Evolutionary conservation across 2,329 filamentous ascomycete species (phyloP), one percentile per base, ranked within the genome.

Genomic region (Alternaria sp.): DNA sequence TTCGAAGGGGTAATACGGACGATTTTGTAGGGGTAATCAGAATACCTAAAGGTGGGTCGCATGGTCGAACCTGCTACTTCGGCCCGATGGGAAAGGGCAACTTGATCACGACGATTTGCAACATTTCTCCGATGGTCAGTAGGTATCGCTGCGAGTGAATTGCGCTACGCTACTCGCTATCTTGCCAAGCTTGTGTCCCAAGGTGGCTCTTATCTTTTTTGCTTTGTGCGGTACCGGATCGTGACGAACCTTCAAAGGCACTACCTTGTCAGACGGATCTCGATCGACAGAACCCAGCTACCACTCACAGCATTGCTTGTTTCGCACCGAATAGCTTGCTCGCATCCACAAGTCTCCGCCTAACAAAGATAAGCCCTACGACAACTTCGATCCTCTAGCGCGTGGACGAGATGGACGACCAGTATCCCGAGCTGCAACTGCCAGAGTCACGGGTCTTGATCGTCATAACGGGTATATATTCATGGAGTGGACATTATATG

Each of bases 401-500:
- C 23, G 37, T 58, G 28, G 33, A 57, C 47, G 56, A 70, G n/a
- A 76, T 76, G 74, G 70, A 73, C 62, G 71, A 73, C 37, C 45
- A 63, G 10, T 72, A 68, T 43, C 58, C 71, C 21, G 78, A 80
- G 63, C 56, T 79, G 8, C 75, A 78, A 63, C 69, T 77, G 33
- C 91, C 90, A 11, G 93, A 96, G 79, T 93, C 92, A 23, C 87
- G 92, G 62, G 92, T 97, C 12, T 85, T 97, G 68, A 91, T 97
- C 74, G 92, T 97, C 80, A 95, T 96, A 84, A 97, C 94, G 12
- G 94, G 92, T 77, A 82, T 78, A 58, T 82, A 33, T 12, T 5
- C 20, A 33, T 15, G 11, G 28, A 26, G 3, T 15, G 4, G 33
- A 45, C 30, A 43, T 8, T 21, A 18, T 20, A 12, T 3, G 41